Conservation (phyloP, 1,284 basidiomycete genomes). For the Naganishia cerealis region DNA sequence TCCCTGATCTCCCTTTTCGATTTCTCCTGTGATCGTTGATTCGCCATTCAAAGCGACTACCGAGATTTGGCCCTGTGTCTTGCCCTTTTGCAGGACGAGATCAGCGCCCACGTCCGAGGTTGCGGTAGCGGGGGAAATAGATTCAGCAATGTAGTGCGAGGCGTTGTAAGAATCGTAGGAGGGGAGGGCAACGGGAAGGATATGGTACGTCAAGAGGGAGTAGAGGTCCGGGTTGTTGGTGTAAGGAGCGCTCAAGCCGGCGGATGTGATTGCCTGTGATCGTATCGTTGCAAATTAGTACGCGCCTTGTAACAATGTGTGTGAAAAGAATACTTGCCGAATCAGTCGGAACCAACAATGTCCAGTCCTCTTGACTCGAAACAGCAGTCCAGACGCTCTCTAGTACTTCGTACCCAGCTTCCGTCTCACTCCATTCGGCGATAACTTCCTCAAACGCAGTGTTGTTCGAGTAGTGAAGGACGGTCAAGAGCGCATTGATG, state of each 20-base stretch:
- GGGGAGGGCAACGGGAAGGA: slow-evolving; percentile 32
- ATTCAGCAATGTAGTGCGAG: slow-evolving; percentile 24
- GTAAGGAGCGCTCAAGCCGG: slow-evolving; percentile 42
- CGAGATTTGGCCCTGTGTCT: slow-evolving; percentile 36
- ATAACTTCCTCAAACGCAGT: slow-evolving; percentile 46
- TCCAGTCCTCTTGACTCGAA: slow-evolving; percentile 32
- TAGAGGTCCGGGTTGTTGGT: slow-evolving; percentile 35
- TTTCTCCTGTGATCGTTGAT: slow-evolving; percentile 39
- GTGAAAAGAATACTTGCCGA: slow-evolving; percentile 21
- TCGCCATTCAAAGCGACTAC: slow-evolving; percentile 38
- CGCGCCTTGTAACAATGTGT: not conserved
- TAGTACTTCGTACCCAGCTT: slow-evolving; percentile 44
- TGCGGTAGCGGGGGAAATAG: slow-evolving; percentile 22
- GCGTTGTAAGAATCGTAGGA: slow-evolving; percentile 5
- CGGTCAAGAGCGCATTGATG: slow-evolving; percentile 45
- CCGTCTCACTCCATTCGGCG: slow-evolving; percentile 41
- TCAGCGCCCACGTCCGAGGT: slow-evolving; percentile 35
- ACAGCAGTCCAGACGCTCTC: slow-evolving; percentile 33
- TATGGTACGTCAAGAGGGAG: slow-evolving; percentile 42
- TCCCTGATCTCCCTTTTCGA: slow-evolving; percentile 40
- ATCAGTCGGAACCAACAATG: slow-evolving; percentile 46
- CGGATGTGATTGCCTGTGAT: slow-evolving; percentile 39
- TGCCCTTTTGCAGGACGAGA: slow-evolving; percentile 37
- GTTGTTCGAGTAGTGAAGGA: slow-evolving; percentile 44
- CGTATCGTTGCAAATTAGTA: not conserved